Conservation (phyloP, 2,329 filamentous ascomycete species). For the Seiridium cupressi region DNA sequence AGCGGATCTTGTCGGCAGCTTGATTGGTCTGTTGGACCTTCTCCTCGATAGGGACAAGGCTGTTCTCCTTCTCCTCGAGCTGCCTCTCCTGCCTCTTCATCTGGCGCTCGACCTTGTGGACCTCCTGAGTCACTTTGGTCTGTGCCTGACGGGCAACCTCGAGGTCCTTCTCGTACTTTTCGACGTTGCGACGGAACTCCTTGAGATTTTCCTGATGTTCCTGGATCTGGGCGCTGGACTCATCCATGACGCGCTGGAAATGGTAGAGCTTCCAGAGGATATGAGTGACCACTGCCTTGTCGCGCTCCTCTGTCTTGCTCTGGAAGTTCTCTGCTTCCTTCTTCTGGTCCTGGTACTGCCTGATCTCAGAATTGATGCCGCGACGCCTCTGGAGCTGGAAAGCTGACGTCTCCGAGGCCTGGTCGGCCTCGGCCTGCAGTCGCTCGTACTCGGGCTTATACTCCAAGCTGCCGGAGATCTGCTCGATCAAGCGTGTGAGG, state of each 20-base stretch:
- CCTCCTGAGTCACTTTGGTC: constrained; percentile 70
- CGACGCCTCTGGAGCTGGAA: constrained; percentile 86
- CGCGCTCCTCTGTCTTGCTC: constrained; percentile 83
- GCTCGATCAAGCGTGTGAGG: constrained; percentile 89
- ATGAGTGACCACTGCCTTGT: constrained; percentile 88
- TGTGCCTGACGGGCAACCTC: constrained; percentile 85
- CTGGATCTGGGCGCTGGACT: constrained; percentile 85
- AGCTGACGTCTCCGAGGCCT: constrained; percentile 83
- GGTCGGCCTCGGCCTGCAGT: constrained; percentile 82
- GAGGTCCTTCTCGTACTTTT: constrained; percentile 76
- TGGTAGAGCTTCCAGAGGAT: constrained; percentile 97
- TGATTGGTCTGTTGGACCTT: constrained; percentile 79
- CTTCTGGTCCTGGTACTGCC: constrained; percentile 96
- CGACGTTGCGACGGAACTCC: constrained; percentile 84
- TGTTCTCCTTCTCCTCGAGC: constrained; percentile 82
- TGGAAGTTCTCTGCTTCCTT: constrained; percentile 92
- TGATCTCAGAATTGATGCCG: constrained; percentile 96
- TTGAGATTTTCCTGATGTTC: constrained; percentile 94
- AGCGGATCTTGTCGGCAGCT: constrained; percentile 67
- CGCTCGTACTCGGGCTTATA: constrained; percentile 92
- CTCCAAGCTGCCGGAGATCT: constrained; percentile 94
- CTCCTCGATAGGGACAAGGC: constrained; percentile 84
- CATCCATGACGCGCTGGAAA: constrained; percentile 89
- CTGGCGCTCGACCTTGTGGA: constrained; percentile 76
- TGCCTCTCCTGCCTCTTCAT: constrained; percentile 86